phyloP scores from a whole-genome alignment of 139 green algal species.

The Chlorella sorokiniana region DNA sequence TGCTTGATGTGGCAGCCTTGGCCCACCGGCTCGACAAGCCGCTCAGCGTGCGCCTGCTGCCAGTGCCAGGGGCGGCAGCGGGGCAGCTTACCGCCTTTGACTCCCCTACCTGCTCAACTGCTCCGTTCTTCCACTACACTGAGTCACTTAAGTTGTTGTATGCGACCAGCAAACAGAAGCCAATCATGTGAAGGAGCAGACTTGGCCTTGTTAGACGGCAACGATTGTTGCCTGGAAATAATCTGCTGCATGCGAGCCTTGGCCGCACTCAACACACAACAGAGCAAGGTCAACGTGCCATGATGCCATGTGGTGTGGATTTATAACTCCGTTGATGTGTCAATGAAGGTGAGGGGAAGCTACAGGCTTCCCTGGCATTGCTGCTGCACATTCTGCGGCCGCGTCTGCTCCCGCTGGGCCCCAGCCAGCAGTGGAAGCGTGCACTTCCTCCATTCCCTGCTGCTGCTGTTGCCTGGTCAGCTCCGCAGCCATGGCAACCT shows the following conservation, averaged over 20 bases:
- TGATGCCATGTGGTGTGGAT: too few relatives aligned
- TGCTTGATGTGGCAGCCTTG: constrained; percentile 33
- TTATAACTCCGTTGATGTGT: too few relatives aligned
- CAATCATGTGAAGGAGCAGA: too few relatives aligned
- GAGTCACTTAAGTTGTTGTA: background rate
- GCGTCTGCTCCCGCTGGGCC: background rate
- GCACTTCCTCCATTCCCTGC: too few relatives aligned
- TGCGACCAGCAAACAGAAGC: background rate
- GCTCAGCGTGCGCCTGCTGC: constrained; percentile 52
- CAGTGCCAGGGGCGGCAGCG: constrained; percentile 41
- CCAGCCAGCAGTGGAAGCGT: too few relatives aligned
- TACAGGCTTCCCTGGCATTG: background rate
- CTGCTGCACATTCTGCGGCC: background rate
- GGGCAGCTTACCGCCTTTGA: constrained; percentile 41
- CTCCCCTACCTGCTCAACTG: constrained; percentile 59
- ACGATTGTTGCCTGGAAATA: too few relatives aligned
- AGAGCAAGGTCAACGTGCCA: background rate
- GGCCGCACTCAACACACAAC: background rate
- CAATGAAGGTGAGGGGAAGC: background rate
- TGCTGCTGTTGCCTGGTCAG: too few relatives aligned
- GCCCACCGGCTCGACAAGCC: constrained; percentile 50
- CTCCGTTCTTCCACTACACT: constrained; percentile 37
- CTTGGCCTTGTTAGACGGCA: too few relatives aligned
- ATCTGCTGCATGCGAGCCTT: too few relatives aligned
- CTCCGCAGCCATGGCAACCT: background rate